Conservation (phyloP, 257 asterid species). For the Datura wrightii region DNA sequence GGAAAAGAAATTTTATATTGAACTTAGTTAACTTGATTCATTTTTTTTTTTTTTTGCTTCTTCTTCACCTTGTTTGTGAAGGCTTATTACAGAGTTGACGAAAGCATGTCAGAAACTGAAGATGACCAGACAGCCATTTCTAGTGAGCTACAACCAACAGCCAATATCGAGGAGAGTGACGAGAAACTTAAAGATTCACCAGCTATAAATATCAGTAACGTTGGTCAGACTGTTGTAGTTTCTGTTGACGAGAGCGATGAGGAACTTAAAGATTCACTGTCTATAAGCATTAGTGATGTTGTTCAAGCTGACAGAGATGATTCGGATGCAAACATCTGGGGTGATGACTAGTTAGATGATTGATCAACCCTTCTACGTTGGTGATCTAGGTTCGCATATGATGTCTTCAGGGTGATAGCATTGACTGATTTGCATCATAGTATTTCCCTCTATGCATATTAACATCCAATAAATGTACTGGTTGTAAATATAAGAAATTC, state of each 20-base stretch:
- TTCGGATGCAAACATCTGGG: neutral
- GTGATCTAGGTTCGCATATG: neutral
- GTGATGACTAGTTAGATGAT: neutral
- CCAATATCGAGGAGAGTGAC: conserved; percentile 19
- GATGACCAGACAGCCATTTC: conserved; percentile 31
- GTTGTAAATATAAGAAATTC: conserved; percentile 13
- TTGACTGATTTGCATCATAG: neutral
- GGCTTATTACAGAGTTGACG: conserved; percentile 84
- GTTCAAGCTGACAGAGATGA: neutral
- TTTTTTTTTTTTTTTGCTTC: neutral
- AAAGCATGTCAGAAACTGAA: conserved; percentile 39
- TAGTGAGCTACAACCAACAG: conserved; percentile 27
- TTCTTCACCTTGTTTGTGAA: conserved; percentile 37
- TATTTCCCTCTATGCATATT: neutral
- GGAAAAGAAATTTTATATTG: neutral
- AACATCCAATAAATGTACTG: neutral
- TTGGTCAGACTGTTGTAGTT: neutral
- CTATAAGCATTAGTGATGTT: neutral
- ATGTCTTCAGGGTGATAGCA: conserved; percentile 8
- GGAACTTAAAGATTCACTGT: conserved; percentile 24
- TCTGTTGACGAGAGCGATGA: neutral
- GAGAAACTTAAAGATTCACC: conserved; percentile 30
- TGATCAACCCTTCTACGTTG: neutral
- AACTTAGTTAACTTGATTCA: neutral
- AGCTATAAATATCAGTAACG: neutral